Base-by-base conservation (phyloP, 169 alveolate species). In the Toxoplasma gondii region DNA sequence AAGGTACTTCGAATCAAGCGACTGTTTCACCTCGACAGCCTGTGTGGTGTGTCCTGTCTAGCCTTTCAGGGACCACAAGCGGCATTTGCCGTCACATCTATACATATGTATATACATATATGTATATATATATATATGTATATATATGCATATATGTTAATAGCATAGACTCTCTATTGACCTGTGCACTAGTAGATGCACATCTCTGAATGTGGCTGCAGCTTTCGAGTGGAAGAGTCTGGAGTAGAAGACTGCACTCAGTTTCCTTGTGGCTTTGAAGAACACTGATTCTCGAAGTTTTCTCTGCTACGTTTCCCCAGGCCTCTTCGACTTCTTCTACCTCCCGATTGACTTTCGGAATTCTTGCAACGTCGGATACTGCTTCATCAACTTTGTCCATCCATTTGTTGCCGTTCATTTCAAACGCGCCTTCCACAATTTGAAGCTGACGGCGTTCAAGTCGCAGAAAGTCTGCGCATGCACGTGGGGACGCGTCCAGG, bases 341-440 rank as follows among this genome's bases (percentile, higher is more conserved):
- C 95, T 97, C 36, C 98, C 98, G 41, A 97, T 97, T 78, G 98
- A 97, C 91, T 97, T 97, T 92, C 95, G 96, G n/a, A 97, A 97
- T 93, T 96, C 96, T 19, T 91, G 98, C 94, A 97, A 97, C 92
- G 98, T 97, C 90, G 98, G 98, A 10, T 97, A 97, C 93, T 98
- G 98, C 31, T 97, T 97, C 95, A 97, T 97, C 38, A 97, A 97
- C 94, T 96, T 97, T 88, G 96, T 95, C 74, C 96, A 94, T 70
- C 95, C 96, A 24, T 90, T 93, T 93, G 93, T 92, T 92, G 97
- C 97, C 92, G 96, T 80, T 64, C 88, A 93, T 36, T 95, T 95
- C 90, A 93, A 92, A 67, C 69, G 88, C 82, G 90, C 90, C 83
- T 95, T 95, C 91, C 91, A 94, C 84, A 90, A 93, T 49, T 86